These are phyloP conservation scores for Capsicum pubescens DNA, from an alignment of 257 asterid genomes.

Conservation along the genomic window DNA sequence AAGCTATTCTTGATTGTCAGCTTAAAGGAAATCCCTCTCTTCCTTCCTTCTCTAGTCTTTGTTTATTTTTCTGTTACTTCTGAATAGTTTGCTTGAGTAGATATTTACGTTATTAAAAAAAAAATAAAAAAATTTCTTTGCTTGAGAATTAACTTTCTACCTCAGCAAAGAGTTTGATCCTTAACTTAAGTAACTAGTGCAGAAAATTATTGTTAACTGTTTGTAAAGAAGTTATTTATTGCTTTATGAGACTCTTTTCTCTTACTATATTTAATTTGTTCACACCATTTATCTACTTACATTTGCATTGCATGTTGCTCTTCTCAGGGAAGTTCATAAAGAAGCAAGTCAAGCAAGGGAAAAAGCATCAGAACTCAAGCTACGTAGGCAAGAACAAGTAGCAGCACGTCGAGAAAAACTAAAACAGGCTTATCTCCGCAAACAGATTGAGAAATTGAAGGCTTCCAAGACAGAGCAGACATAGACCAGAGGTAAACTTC, in stretches of 20 bases:
- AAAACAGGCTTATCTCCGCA: slow-evolving; percentile 87
- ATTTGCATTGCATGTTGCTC: slow-evolving; percentile 23
- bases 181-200: neutral
- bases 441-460: slow-evolving; percentile 86
- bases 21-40: neutral
- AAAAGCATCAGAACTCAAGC: slow-evolving; percentile 77
- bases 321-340: slow-evolving; percentile 92
- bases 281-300: neutral
- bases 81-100: neutral
- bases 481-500: slow-evolving; percentile 39
- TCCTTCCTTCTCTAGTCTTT: neutral
- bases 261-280: neutral
- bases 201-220: neutral
- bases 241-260: neutral
- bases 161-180: neutral
- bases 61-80: neutral
- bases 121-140: neutral
- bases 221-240: neutral
- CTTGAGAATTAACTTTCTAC: neutral
- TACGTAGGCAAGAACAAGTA: slow-evolving; percentile 82
- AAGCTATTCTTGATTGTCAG: slow-evolving; percentile 7
- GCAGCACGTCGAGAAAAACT: slow-evolving; percentile 85
- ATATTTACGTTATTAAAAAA: too few relatives aligned
- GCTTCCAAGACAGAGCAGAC: slow-evolving; percentile 71
- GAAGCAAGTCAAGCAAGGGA: slow-evolving; percentile 94